Conservation (phyloP, 768 basidiomycete species). For the Gloeostereum incarnatum region DNA sequence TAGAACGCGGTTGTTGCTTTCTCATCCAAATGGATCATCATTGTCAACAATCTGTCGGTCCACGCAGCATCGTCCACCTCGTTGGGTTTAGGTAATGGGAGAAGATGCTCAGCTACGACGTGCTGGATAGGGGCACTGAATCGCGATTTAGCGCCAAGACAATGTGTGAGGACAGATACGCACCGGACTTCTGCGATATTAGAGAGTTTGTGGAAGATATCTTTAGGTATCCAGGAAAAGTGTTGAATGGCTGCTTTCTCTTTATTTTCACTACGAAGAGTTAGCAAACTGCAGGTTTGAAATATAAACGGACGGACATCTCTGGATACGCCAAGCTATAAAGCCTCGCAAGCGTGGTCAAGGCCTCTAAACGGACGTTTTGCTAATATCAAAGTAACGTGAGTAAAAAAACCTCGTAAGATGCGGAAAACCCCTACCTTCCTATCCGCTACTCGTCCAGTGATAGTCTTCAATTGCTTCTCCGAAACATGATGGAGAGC, state of each 20-base stretch:
- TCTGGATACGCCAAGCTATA: conserved; percentile 81
- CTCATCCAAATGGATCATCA: conserved; percentile 62
- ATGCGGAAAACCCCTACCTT: conserved; percentile 41
- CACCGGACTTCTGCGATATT: conserved; percentile 52
- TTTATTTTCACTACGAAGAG: conserved; percentile 57
- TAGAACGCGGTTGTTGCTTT: too few species aligned
- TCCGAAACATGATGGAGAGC: conserved; percentile 73
- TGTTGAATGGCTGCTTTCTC: conserved; percentile 64
- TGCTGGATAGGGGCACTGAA: conserved; percentile 54
- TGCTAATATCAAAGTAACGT: conserved; percentile 22
- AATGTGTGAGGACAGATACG: conserved; percentile 7
- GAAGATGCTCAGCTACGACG: conserved; percentile 61
- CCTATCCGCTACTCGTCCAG: conserved; percentile 73
- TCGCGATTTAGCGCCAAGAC: neutral
- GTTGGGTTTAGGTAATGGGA: conserved; percentile 60
- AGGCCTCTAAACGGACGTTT: conserved; percentile 64
- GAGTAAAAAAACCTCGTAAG: neutral
- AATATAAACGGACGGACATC: conserved; percentile 51
- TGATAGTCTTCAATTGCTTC: conserved; percentile 51
- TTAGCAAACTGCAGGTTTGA: conserved; percentile 3
- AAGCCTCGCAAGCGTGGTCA: conserved; percentile 65
- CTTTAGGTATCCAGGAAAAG: conserved; percentile 90
- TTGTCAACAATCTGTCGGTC: conserved; percentile 75
- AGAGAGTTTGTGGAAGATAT: conserved; percentile 50
- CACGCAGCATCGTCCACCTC: conserved; percentile 76